Evolutionary conservation across 352 stramenopile species (phyloP).

Genomic region (Globisporangium middletonii): DNA sequence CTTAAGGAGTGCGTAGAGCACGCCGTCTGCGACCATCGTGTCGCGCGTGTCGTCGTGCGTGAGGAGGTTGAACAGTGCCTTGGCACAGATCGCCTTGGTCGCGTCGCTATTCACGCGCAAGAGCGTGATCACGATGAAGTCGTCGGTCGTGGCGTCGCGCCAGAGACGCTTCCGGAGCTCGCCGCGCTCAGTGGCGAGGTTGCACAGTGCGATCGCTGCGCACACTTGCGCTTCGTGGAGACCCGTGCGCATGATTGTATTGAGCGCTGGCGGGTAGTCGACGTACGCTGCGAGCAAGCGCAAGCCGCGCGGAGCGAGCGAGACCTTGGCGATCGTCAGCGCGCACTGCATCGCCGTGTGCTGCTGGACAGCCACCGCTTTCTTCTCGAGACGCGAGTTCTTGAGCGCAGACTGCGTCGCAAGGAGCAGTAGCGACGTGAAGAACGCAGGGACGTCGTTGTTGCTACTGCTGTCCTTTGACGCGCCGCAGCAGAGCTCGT

Average conservation of each 20-base stretch:
- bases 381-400: constrained; percentile 47
- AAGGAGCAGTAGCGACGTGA: constrained; percentile 52
- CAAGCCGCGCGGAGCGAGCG: constrained; percentile 36
- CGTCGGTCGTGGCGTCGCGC: constrained; percentile 62
- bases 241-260: constrained; percentile 80
- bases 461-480: constrained; percentile 16
- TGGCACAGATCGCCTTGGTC: constrained; percentile 81
- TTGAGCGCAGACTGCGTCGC: constrained; percentile 48
- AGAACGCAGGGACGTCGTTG: constrained; percentile 40
- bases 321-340: constrained; percentile 57
- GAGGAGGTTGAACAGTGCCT: constrained; percentile 83
- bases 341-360: constrained; percentile 50
- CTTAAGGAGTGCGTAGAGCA: constrained; percentile 84
- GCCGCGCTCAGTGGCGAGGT: constrained; percentile 61
- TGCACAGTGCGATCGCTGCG: constrained; percentile 79
- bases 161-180: constrained; percentile 35
- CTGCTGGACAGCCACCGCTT: constrained; percentile 38
- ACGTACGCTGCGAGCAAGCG: constrained; percentile 34
- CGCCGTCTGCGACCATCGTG: constrained; percentile 65
- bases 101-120: constrained; percentile 76
- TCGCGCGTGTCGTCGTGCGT: constrained; percentile 71
- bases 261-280: constrained; percentile 62
- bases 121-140: constrained; percentile 86
- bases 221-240: constrained; percentile 82
- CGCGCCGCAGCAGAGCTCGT: constrained; percentile 35